A percentile compares a stretch with the other conserved stretches of the same genome.
Conservation (phyloP, 164 flowering plant species). For the Saururus chinensis region DNA sequence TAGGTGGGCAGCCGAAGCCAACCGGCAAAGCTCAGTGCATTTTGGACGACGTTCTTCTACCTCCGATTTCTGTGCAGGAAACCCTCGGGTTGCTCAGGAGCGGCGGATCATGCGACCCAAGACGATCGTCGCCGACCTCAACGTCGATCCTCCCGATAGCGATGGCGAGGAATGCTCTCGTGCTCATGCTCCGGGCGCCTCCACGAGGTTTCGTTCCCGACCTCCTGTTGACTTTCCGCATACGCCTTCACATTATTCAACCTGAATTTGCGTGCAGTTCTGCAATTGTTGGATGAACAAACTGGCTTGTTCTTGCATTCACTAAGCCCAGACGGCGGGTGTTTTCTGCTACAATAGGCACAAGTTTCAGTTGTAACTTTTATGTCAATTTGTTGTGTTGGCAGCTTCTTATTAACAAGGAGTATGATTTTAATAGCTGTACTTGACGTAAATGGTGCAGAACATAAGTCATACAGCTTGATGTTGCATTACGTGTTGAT, state of each 20-base stretch:
- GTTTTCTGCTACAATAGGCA: not conserved
- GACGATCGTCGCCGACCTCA: not conserved
- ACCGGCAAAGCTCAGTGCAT: no score
- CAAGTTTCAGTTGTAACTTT: constrained; percentile 18
- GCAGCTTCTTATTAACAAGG: no score
- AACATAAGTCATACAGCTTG: no score
- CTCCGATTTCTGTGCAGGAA: no score
- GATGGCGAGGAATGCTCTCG: constrained; percentile 3
- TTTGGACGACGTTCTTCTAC: no score
- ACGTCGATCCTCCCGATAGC: not conserved
- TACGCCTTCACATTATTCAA: not conserved
- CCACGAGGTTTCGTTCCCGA: not conserved
- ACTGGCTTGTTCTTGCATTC: not conserved
- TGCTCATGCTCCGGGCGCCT: not conserved
- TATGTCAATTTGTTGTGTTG: no score
- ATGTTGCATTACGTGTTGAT: no score
- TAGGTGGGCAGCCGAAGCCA: no score
- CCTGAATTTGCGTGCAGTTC: not conserved
- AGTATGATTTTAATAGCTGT: no score
- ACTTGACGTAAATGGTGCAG: no score
- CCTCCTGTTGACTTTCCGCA: not conserved
- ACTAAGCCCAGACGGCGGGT: not conserved
- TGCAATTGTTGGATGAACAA: not conserved
- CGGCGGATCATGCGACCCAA: not conserved
- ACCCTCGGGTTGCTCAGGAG: not conserved